Evolutionary conservation across 352 stramenopile species (phyloP).

Genomic region (Detonula confervacea): DNA sequence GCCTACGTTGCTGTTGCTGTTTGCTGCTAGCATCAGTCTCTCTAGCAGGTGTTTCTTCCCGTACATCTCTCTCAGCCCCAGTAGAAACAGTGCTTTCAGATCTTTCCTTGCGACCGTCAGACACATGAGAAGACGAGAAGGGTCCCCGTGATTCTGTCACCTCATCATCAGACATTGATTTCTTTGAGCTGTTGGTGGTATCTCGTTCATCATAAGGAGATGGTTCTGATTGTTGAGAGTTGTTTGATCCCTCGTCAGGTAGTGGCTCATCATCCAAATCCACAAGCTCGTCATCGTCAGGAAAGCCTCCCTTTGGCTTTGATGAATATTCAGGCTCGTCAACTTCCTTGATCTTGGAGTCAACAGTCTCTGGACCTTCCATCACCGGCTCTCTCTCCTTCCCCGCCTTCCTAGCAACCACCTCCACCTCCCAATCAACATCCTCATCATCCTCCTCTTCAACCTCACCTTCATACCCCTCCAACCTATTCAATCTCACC

Average conservation of each 20-base stretch:
- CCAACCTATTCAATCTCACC: slow-evolving; percentile 39
- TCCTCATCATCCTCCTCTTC: slow-evolving; percentile 44
- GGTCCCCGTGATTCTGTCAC: no score
- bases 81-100: no score
- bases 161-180: no score
- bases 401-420: slow-evolving; percentile 12
- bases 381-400: neutral
- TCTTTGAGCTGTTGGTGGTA: no score
- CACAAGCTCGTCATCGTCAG: neutral
- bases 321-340: neutral
- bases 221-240: neutral
- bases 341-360: neutral
- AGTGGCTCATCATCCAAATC: neutral
- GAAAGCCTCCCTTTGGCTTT: neutral
- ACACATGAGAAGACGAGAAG: slow-evolving; percentile 35
- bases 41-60: neutral
- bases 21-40: neutral
- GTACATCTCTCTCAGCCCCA: no score
- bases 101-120: slow-evolving; percentile 4
- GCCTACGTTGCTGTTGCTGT: neutral
- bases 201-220: neutral
- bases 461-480: slow-evolving; percentile 26
- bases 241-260: neutral
- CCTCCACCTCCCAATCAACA: slow-evolving; percentile 54
- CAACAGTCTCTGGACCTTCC: neutral